Conservation (phyloP, 495 filamentous ascomycete genomes). For the Penicillium dipodomyicola region DNA sequence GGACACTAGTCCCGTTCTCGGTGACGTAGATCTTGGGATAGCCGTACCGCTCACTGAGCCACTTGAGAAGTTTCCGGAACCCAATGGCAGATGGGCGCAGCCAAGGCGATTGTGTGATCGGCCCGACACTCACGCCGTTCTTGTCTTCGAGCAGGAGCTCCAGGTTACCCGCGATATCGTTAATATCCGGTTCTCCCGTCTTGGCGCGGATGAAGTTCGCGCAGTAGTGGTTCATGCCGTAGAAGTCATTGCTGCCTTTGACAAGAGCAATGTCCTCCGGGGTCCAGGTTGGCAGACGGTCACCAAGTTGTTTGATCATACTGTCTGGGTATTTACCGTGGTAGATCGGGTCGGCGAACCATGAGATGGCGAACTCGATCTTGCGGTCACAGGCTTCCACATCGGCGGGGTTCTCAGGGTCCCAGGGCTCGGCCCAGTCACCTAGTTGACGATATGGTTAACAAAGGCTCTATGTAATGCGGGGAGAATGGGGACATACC, state of each 20-base stretch:
- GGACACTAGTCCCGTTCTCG: slow-evolving; percentile 76
- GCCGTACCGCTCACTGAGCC: slow-evolving; percentile 73
- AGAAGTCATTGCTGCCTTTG: slow-evolving; percentile 76
- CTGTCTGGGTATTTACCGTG: slow-evolving; percentile 72
- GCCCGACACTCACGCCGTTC: slow-evolving; percentile 64
- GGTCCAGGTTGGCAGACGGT: slow-evolving; percentile 64
- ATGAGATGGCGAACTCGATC: slow-evolving; percentile 56
- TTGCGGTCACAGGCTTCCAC: slow-evolving; percentile 51
- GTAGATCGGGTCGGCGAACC: slow-evolving; percentile 73
- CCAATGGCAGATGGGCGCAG: slow-evolving; percentile 67
- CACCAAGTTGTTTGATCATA: slow-evolving; percentile 70
- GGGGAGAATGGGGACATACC: slow-evolving; percentile 29
- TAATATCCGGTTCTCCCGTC: slow-evolving; percentile 50
- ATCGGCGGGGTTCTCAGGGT: slow-evolving; percentile 48
- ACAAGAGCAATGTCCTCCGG: slow-evolving; percentile 64
- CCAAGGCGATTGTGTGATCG: slow-evolving; percentile 75
- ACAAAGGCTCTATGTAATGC: neutral
- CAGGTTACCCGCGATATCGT: slow-evolving; percentile 70
- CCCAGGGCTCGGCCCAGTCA: slow-evolving; percentile 60
- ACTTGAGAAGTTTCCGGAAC: slow-evolving; percentile 73
- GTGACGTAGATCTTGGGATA: slow-evolving; percentile 77
- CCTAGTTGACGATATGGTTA: slow-evolving; percentile 35
- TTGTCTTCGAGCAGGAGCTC: slow-evolving; percentile 67
- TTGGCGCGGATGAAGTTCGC: slow-evolving; percentile 78
- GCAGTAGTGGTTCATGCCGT: slow-evolving; percentile 85